A percentile compares a stretch with the other conserved stretches of the same genome.
These are phyloP conservation scores for Gremmenia infestans DNA, from an alignment of 2,329 filamentous ascomycete species.

Conservation along the genomic window DNA sequence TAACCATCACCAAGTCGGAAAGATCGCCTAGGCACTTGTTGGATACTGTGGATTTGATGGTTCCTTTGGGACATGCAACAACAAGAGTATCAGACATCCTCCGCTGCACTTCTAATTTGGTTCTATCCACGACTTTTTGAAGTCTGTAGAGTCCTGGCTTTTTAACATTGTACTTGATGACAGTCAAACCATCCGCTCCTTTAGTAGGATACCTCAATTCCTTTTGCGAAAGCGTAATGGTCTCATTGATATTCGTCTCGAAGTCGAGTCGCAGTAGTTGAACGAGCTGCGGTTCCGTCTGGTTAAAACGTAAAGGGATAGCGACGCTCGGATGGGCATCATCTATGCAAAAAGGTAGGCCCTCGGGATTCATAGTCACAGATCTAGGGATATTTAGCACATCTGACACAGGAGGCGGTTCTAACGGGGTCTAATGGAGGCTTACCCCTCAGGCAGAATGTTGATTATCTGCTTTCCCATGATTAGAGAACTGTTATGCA, in stretches of 20 bases:
- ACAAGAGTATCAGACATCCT: conserved; percentile 73
- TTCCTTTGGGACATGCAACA: conserved; percentile 77
- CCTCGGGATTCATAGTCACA: conserved; percentile 79
- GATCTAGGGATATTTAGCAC: conserved; percentile 46
- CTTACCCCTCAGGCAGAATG: conserved; percentile 85
- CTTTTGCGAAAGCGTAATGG: conserved; percentile 66
- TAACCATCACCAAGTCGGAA: conserved; percentile 77
- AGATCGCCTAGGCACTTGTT: conserved; percentile 82
- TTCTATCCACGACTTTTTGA: conserved; percentile 81
- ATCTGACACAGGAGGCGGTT: not conserved
- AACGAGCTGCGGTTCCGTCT: conserved; percentile 82
- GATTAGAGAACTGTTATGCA: conserved; percentile 90
- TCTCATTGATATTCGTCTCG: conserved; percentile 74
- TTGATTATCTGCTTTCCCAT: conserved; percentile 97
- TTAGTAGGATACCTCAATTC: conserved; percentile 66
- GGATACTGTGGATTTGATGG: conserved; percentile 57
- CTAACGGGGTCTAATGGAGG: conserved; percentile 5
- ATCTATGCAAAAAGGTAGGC: conserved; percentile 76
- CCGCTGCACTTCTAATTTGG: conserved; percentile 86
- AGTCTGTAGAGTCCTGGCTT: conserved; percentile 86
- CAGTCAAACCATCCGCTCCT: conserved; percentile 54
- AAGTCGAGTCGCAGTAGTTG: conserved; percentile 86
- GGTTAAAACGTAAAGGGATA: conserved; percentile 88
- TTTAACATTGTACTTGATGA: conserved; percentile 68
- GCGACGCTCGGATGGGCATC: conserved; percentile 53